Conservation (phyloP, 1,284 basidiomycete genomes). For the Mycena citricolor region DNA sequence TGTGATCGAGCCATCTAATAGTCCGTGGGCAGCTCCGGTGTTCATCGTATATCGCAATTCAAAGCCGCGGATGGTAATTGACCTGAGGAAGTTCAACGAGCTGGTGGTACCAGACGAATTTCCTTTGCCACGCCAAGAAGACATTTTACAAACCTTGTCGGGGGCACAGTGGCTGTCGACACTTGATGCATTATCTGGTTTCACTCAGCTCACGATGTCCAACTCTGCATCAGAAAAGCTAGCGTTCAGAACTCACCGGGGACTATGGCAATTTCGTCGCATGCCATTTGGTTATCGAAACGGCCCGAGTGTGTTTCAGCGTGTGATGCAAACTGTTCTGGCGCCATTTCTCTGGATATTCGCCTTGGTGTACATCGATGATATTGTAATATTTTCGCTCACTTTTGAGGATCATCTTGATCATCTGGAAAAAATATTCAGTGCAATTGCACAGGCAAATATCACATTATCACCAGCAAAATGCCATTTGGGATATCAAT, state of each 20-base stretch:
- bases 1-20: constrained; percentile 30
- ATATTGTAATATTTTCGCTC: constrained; percentile 13
- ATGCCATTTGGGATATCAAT: constrained; percentile 36
- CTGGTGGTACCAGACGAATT: constrained; percentile 30
- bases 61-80: constrained; percentile 26
- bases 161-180: constrained; percentile 29
- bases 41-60: constrained; percentile 25
- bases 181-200: constrained; percentile 32
- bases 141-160: constrained; percentile 27
- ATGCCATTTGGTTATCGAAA: constrained; percentile 19
- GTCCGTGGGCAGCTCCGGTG: constrained; percentile 30
- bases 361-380: constrained; percentile 17
- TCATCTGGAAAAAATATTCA: constrained; percentile 32
- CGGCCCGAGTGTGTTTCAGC: constrained; percentile 19
- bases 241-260: constrained; percentile 29
- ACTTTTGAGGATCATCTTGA: constrained; percentile 35
- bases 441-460: constrained; percentile 28
- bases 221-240: constrained; percentile 27
- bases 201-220: constrained; percentile 30
- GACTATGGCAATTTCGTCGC: constrained; percentile 23
- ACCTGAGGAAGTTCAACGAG: constrained; percentile 28
- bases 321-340: constrained; percentile 19
- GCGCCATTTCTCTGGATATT: constrained; percentile 23
- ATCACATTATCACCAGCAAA: constrained; percentile 38
- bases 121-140: constrained; percentile 29